Evolutionary conservation across 192 early-diverging fungal species (phyloP).

Genomic region (Gamsiella multidivaricata): DNA sequence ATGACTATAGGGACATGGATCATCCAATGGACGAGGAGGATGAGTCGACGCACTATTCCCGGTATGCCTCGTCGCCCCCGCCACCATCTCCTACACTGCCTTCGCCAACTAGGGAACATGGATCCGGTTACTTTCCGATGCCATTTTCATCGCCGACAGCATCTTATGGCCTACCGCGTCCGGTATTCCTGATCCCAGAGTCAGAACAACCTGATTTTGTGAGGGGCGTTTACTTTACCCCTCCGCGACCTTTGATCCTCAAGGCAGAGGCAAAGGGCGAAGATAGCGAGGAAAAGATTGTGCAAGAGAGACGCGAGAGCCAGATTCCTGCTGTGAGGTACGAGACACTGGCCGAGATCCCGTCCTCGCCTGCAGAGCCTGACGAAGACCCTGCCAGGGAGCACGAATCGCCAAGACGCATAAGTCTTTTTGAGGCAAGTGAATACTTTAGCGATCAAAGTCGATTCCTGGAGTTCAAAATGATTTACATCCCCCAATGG

Average conservation of each 20-base stretch:
- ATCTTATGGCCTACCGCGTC: neutral
- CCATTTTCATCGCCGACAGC: too few relatives aligned
- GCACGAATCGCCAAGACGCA: neutral
- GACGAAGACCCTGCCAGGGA: neutral
- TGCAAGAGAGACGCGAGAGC: slow-evolving; percentile 3
- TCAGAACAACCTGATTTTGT: neutral
- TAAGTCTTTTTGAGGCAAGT: neutral
- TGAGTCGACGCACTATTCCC: neutral
- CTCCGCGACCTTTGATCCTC: too few relatives aligned
- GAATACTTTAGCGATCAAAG: neutral
- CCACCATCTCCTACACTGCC: neutral
- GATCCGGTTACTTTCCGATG: neutral
- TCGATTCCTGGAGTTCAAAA: neutral
- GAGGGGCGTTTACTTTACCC: neutral
- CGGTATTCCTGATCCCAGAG: neutral
- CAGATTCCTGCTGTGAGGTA: neutral
- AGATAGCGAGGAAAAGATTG: slow-evolving; percentile 16
- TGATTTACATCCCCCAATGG: too few relatives aligned
- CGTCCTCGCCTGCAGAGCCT: slow-evolving; percentile 22
- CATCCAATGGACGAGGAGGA: neutral
- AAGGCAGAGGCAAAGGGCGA: slow-evolving; percentile 10
- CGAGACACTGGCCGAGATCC: slow-evolving; percentile 11
- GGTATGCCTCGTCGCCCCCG: neutral
- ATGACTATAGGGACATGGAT: neutral
- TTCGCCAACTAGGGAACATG: neutral